phyloP scores from a whole-genome alignment of 805 yeast species.

The Suhomyces faveliae region DNA sequence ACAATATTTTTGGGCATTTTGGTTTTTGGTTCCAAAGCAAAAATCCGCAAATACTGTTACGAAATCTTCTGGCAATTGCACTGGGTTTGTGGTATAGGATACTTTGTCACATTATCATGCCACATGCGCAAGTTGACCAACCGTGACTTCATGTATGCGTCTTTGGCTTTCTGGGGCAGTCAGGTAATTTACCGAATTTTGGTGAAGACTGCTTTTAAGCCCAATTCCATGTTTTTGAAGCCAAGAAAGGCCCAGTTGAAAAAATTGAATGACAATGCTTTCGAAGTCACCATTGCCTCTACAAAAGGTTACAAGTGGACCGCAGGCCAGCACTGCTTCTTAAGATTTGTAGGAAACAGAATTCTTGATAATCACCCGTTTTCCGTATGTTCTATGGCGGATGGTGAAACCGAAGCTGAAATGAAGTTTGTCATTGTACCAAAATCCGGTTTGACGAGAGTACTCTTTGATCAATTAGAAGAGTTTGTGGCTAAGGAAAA shows the following conservation, averaged over 20 bases:
- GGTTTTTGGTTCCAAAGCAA: conserved; percentile 42
- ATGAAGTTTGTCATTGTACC: conserved; percentile 48
- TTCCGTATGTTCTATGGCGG: conserved; percentile 40
- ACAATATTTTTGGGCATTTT: conserved; percentile 43
- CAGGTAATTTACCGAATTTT: conserved; percentile 48
- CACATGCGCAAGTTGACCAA: conserved; percentile 39
- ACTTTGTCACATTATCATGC: conserved; percentile 45
- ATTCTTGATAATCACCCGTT: conserved; percentile 58
- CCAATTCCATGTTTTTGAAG: conserved; percentile 39
- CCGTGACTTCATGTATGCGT: conserved; percentile 47
- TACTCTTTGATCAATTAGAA: conserved; percentile 30
- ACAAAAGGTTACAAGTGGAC: conserved; percentile 41
- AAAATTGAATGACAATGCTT: conserved; percentile 25
- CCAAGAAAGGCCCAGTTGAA: conserved; percentile 34
- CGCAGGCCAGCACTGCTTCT: conserved; percentile 56
- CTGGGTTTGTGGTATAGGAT: conserved; percentile 53
- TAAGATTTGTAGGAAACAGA: conserved; percentile 46
- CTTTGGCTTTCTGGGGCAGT: conserved; percentile 50
- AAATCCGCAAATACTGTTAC: conserved; percentile 40
- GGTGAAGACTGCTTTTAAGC: conserved; percentile 46
- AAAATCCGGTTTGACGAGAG: conserved; percentile 46
- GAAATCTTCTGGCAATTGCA: conserved; percentile 52
- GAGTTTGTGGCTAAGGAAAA: conserved; percentile 23
- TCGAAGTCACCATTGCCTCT: conserved; percentile 35
- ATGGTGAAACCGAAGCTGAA: conserved; percentile 20